Evolutionary conservation across 306 rosid species (phyloP), one percentile per base, ranked within the genome.

Genomic region (Cucurbita moschata): DNA sequence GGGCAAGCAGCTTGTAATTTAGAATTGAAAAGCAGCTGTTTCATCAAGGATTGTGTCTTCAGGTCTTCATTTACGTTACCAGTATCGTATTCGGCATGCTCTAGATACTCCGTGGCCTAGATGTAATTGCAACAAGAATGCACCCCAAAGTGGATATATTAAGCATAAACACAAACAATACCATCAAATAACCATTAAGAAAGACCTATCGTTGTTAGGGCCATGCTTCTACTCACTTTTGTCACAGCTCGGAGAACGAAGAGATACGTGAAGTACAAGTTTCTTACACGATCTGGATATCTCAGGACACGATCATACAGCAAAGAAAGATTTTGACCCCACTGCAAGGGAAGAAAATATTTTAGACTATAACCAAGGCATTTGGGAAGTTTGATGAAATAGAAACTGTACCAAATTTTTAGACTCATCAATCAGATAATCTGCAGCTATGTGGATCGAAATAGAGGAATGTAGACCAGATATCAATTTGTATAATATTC

Each of bases 391-490:
- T 39, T 23, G 37, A 35, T 35, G 47, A 70, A 80, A 38, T 5
- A 4, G 63, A 77, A 74, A 38, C 37, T 50, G 60, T 89, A 94
- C 99, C 92, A 18, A 57, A 79, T 89, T 87, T 46, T 62, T 76
- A 53, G 90, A 68, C 79, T 94, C 96, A 68, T 92, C 92, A 42
- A 92, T 84, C 51, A 89, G 86, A 88, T 89, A 94, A 56, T 91
- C 99, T 39, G 97, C 72, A 49, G 96, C 99, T 80, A 92, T 85
- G 84, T 94, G 99, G 58, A 94, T 79, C 18, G 99, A 91, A 79
- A 94, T 94, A 66, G 99, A 94, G 70, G 99, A 89, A 83, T 94
- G 99, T 77, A 94, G 92, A 81, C 99, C 99, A 12, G 99, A 94
- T 83, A 94, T 94, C 92, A 94, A 75, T 80, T 91, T 94, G 88